A percentile compares a stretch with the other conserved stretches of the same genome.
phyloP scores from a whole-genome alignment of 176 grass and related monocot species.

The Avena insularis region DNA sequence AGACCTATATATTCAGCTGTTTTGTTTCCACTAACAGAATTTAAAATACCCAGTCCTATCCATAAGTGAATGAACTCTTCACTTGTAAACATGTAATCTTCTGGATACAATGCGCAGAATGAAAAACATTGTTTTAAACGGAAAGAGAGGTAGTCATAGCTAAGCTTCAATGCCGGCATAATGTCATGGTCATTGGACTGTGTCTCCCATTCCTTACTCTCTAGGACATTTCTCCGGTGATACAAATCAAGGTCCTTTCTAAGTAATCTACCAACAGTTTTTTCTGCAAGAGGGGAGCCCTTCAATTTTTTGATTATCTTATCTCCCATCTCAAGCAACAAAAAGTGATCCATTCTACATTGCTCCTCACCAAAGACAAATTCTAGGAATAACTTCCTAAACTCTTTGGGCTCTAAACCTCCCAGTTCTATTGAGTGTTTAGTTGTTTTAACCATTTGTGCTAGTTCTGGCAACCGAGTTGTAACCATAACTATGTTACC shows the following conservation, averaged over 20 bases:
- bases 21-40: neutral
- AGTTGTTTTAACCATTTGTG: neutral
- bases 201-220: conserved; percentile 26
- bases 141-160: conserved; percentile 32
- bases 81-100: neutral
- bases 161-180: conserved; percentile 36
- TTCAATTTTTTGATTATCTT: neutral
- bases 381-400: conserved; percentile 10
- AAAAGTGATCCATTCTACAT: neutral
- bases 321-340: neutral
- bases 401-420: neutral
- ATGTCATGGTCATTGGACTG: neutral
- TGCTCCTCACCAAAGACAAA: conserved; percentile 16
- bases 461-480: neutral
- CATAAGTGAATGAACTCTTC: conserved; percentile 27
- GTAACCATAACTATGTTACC: conserved; percentile 10
- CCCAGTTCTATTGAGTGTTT: neutral
- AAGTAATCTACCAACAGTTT: neutral
- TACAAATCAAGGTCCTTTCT: neutral
- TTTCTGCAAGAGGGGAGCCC: neutral
- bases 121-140: conserved; percentile 33
- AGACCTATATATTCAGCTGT: conserved; percentile 17
- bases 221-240: neutral
- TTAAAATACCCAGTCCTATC: conserved; percentile 26
- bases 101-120: conserved; percentile 29